Percentiles rank a stretch among this genome's conserved stretches.
Evolutionary conservation across 352 stramenopile genomes (phyloP).

Genomic region (Phytophthora cactorum): DNA sequence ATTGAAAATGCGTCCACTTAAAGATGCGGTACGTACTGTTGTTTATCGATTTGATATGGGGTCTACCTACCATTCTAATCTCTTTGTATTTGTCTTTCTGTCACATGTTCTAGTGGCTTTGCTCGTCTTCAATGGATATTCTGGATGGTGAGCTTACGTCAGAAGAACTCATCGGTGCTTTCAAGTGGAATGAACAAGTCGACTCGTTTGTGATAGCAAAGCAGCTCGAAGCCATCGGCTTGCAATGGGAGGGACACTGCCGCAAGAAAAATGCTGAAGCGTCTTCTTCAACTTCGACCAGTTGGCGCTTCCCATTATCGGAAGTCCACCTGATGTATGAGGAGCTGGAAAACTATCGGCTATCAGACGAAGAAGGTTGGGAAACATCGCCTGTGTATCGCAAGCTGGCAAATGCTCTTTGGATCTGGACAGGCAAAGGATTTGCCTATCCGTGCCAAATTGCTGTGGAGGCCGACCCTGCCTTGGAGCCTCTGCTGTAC

Average conservation of each 20-base stretch:
- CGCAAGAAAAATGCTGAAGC: constrained; percentile 14
- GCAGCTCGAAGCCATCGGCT: constrained; percentile 60
- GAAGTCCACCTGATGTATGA: constrained; percentile 69
- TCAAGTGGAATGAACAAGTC: constrained; percentile 60
- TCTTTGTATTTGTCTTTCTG: constrained; percentile 12
- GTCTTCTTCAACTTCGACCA: neutral
- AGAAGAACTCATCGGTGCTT: constrained; percentile 54
- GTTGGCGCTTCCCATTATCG: constrained; percentile 46
- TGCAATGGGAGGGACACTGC: constrained; percentile 35
- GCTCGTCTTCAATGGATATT: constrained; percentile 59
- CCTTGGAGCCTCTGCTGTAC: constrained; percentile 69
- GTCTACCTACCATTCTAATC: constrained; percentile 1
- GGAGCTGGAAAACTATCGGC: constrained; percentile 45
- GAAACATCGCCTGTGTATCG: constrained; percentile 35
- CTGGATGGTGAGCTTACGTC: constrained; percentile 63
- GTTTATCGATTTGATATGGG: constrained; percentile 4
- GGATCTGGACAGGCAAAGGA: constrained; percentile 74
- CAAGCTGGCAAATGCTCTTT: constrained; percentile 50
- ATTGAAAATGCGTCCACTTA: constrained; percentile 48
- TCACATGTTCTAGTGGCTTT: constrained; percentile 56
- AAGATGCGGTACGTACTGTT: constrained; percentile 58
- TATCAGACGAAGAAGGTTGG: constrained; percentile 39
- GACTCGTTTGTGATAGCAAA: constrained; percentile 50
- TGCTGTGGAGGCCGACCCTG: constrained; percentile 47
- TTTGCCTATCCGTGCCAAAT: constrained; percentile 66